These are phyloP conservation scores for Neurospora sp. DNA, from an alignment of 495 filamentous ascomycete species.

Conservation along the genomic window DNA sequence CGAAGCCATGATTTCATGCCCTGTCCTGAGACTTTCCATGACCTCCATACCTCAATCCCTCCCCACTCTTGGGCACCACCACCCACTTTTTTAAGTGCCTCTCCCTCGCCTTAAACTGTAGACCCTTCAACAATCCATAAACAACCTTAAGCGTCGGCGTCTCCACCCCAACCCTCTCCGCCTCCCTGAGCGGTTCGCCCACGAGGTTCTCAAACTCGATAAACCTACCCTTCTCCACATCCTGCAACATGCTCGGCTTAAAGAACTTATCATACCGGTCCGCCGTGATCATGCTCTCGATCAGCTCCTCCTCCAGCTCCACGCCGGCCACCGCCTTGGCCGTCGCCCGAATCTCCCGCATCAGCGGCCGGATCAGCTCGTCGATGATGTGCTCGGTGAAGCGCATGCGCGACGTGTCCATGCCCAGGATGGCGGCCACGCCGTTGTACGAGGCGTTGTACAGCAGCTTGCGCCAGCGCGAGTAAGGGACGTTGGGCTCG, in stretches of 20 bases:
- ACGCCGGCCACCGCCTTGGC: constrained; percentile 18
- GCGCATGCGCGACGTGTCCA: constrained; percentile 35
- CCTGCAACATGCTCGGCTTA: constrained; percentile 37
- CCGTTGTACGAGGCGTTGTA: constrained; percentile 42
- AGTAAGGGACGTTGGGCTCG: constrained; percentile 24
- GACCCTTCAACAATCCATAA: constrained; percentile 31
- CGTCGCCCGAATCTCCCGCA: constrained; percentile 14
- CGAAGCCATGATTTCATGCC: background rate
- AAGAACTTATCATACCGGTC: constrained; percentile 33
- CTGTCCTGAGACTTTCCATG: background rate
- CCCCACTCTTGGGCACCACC: background rate
- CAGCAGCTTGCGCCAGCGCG: constrained; percentile 42
- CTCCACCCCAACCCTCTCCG: constrained; percentile 27
- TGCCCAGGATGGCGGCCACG: constrained; percentile 34
- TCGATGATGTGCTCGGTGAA: constrained; percentile 13
- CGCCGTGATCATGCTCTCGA: constrained; percentile 23
- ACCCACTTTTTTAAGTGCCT: constrained; percentile 22
- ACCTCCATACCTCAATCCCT: constrained; percentile 8
- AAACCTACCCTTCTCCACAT: constrained; percentile 39
- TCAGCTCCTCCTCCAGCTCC: constrained; percentile 23
- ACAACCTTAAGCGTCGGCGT: constrained; percentile 36
- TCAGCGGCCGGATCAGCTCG: constrained; percentile 12
- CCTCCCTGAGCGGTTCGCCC: constrained; percentile 43
- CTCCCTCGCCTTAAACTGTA: constrained; percentile 33
- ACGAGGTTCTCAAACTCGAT: constrained; percentile 45